Evolutionary conservation across 2,329 filamentous ascomycete genomes (phyloP).

Genomic region (Pyrenophora teres): DNA sequence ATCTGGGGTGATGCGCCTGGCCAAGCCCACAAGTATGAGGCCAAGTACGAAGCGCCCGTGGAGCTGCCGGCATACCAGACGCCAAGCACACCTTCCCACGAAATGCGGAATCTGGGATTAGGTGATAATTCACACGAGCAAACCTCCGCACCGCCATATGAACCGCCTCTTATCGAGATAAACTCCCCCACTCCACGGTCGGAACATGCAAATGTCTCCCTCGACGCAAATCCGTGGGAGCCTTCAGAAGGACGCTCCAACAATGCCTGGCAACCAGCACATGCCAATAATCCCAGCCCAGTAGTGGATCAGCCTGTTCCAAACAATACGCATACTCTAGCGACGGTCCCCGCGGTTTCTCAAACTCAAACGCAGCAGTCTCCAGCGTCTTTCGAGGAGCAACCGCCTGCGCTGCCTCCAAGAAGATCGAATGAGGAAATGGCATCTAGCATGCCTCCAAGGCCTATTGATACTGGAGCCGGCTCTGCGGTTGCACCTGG

Average conservation of each 20-base stretch:
- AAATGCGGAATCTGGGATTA: slow-evolving; percentile 46
- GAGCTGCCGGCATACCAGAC: slow-evolving; percentile 51
- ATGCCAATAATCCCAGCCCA: not conserved
- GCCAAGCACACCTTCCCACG: slow-evolving; percentile 46
- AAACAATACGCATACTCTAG: slow-evolving; percentile 31
- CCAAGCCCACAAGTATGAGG: slow-evolving; percentile 32
- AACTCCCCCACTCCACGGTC: slow-evolving; percentile 25
- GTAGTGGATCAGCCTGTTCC: slow-evolving; percentile 27
- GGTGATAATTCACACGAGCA: slow-evolving; percentile 24
- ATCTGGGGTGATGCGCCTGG: slow-evolving; percentile 46
- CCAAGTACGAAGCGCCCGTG: slow-evolving; percentile 32
- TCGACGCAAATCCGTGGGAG: slow-evolving; percentile 36
- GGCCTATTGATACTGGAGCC: slow-evolving; percentile 33
- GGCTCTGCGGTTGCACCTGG: slow-evolving; percentile 23
- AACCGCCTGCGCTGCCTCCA: slow-evolving; percentile 41
- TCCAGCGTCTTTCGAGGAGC: slow-evolving; percentile 20
- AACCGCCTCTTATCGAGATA: slow-evolving; percentile 38
- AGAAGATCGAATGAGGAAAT: slow-evolving; percentile 42
- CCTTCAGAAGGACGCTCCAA: slow-evolving; percentile 14
- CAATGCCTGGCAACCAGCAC: not conserved
- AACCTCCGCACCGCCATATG: slow-evolving; percentile 20
- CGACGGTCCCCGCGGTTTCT: slow-evolving; percentile 20
- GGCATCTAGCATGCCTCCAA: slow-evolving; percentile 42
- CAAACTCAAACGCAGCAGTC: slow-evolving; percentile 10
- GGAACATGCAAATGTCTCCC: slow-evolving; percentile 29